Evolutionary conservation across 306 rosid species (phyloP), one percentile per base, ranked within the genome.

Genomic region (Prunus campanulata): DNA sequence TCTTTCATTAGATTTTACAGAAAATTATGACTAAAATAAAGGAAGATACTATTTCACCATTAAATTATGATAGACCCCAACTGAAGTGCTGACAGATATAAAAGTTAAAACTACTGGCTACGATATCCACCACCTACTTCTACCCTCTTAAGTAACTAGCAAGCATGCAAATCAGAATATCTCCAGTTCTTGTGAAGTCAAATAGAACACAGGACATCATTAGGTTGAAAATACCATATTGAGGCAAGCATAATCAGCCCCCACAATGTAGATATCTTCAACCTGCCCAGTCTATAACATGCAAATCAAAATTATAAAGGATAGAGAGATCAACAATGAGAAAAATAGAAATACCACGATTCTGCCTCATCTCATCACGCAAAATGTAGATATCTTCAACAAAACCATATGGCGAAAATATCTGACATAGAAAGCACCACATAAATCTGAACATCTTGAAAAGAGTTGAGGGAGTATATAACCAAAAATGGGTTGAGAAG

Each of bases 341-440:
- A 79, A 42, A 24, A 74, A 77, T 77, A 63, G 71, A 86, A 95
- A 52, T 77, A 94, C 96, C 97, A 18, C 91, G 96, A 80, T 27
- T 82, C 59, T 63, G 86, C 72, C 56, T 82, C 88, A 71, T 68
- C 16, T 83, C 90, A 76, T 84, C 88, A 4, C 84, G 82, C 57
- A 80, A 71, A 67, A 91, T 73, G 89, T 74, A 85, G 83, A 94
- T 71, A 77, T 94, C 95, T 81, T 90, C 92, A 59, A 94, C 56
- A 77, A 77, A 70, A 67, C 97, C 97, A 77, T 84, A 90, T 67
- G 92, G 83, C 24, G 95, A 90, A 90, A 94, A 94, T 84, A 94
- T 87, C 98, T 94, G 91, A 62, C 65, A 20, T 56, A 74, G 67
- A 79, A 75, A 83, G 59, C 44, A 84, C 70, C 77, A 81, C 29